phyloP scores from a whole-genome alignment of 1,284 basidiomycete species.

The Malassezia dermatis region DNA sequence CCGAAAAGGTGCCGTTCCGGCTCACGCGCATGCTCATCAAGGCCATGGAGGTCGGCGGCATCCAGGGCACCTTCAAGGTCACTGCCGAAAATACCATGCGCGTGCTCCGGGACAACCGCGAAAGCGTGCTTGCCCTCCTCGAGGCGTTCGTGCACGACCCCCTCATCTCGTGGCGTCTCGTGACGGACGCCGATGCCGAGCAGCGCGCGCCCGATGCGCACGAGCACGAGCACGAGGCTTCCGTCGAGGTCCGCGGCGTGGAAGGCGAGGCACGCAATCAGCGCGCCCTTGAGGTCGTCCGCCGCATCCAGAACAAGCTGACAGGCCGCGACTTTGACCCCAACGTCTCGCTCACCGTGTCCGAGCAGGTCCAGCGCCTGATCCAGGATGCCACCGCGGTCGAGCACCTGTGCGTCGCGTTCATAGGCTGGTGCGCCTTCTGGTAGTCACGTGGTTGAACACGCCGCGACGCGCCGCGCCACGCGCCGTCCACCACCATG shows the following conservation, averaged over 20 bases:
- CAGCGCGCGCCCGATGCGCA: conserved; percentile 36
- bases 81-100: conserved; percentile 96
- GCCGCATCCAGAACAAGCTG: conserved; percentile 45
- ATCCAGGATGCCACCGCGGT: conserved; percentile 41
- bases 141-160: conserved; percentile 66
- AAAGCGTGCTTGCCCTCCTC: conserved; percentile 91
- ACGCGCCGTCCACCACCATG: conserved; percentile 1
- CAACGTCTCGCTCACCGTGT: conserved; percentile 23
- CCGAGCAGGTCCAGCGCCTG: conserved; percentile 37
- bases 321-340: conserved; percentile 43
- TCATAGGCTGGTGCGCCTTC: conserved; percentile 44
- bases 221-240: conserved; percentile 31
- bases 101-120: conserved; percentile 90
- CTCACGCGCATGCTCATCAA: conserved; percentile 96
- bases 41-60: conserved; percentile 94
- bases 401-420: conserved; percentile 43
- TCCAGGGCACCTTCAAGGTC: conserved; percentile 90
- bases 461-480: neutral
- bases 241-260: conserved; percentile 7
- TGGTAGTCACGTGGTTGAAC: conserved; percentile 20
- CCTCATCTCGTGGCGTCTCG: conserved; percentile 54
- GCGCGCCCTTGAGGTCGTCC: conserved; percentile 40
- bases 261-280: conserved; percentile 37
- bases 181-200: conserved; percentile 29
- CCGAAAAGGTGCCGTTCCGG: conserved; percentile 96